phyloP scores from a whole-genome alignment of 805 yeast genomes.

The Tetrapisispora iriomotensis region DNA sequence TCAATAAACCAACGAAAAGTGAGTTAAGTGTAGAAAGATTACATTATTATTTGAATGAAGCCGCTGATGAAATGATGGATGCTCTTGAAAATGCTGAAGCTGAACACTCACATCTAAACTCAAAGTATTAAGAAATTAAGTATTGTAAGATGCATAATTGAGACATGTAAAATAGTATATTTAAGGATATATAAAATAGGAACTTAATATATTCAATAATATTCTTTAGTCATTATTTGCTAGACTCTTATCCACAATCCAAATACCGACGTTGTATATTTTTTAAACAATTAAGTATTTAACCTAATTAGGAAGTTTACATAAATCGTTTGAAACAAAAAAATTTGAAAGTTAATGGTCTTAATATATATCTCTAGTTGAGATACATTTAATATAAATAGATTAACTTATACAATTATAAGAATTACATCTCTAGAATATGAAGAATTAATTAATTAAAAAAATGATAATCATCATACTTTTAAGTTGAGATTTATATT shows the following conservation, averaged over 20 bases:
- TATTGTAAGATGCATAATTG: too few relatives aligned
- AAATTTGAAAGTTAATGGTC: not conserved
- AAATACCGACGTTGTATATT: too few relatives aligned
- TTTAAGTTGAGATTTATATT: too few relatives aligned
- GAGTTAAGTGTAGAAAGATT: slow-evolving; percentile 31
- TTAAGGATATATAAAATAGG: too few relatives aligned
- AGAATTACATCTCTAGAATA: too few relatives aligned
- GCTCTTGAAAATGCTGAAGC: slow-evolving; percentile 32
- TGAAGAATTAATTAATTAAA: too few relatives aligned
- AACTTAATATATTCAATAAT: too few relatives aligned
- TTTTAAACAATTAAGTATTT: not conserved
- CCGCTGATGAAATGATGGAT: slow-evolving; percentile 74
- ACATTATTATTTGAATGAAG: slow-evolving; percentile 58
- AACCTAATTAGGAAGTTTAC: slow-evolving; percentile 2
- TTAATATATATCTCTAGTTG: not conserved
- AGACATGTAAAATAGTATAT: too few relatives aligned
- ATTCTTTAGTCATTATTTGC: too few relatives aligned
- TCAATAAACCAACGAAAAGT: slow-evolving; percentile 40
- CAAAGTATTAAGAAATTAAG: slow-evolving; percentile 2
- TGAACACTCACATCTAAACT: not conserved
- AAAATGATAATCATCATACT: too few relatives aligned
- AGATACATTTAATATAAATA: not conserved
- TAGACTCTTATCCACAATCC: too few relatives aligned
- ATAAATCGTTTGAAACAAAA: slow-evolving; percentile 1
- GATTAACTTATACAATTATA: not conserved